These are phyloP conservation scores for Pichia occidentalis DNA, from an alignment of 805 yeast species.

Conservation along the genomic window DNA sequence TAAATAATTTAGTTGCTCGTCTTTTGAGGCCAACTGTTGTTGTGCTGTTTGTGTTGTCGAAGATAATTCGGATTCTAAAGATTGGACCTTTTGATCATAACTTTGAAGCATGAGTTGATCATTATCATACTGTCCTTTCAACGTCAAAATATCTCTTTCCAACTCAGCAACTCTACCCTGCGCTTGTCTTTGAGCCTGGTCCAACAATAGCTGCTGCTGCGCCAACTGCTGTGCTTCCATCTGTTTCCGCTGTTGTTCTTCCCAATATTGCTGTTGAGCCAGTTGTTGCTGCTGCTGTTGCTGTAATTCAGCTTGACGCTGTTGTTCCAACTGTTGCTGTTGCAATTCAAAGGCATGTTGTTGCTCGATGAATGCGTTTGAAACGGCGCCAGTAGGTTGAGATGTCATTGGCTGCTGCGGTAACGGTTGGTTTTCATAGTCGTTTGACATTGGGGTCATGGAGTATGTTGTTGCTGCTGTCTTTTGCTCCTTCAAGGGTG, in stretches of 20 bases:
- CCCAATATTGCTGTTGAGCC: constrained; percentile 68
- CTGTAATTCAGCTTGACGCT: constrained; percentile 56
- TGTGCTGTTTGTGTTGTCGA: constrained; percentile 58
- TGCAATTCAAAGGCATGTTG: constrained; percentile 53
- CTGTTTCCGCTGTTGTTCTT: constrained; percentile 67
- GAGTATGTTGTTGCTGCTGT: constrained; percentile 17
- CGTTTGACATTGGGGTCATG: constrained; percentile 30
- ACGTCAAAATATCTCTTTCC: constrained; percentile 70
- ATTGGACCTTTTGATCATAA: constrained; percentile 78
- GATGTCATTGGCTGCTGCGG: constrained; percentile 32
- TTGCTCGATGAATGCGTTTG: constrained; percentile 35
- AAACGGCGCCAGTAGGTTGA: constrained; percentile 48
- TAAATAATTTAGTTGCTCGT: constrained; percentile 58
- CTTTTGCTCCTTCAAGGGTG: constrained; percentile 24
- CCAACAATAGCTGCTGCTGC: constrained; percentile 61
- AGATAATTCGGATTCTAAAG: constrained; percentile 65
- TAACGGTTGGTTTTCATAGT: constrained; percentile 1
- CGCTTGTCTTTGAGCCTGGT: constrained; percentile 65
- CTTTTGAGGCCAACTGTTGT: constrained; percentile 69
- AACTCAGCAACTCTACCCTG: constrained; percentile 74
- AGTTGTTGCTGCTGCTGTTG: constrained; percentile 62
- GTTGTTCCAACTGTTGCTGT: constrained; percentile 53
- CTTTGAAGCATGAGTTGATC: constrained; percentile 80
- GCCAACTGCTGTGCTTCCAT: constrained; percentile 62
- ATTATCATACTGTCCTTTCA: constrained; percentile 77